A percentile compares a stretch with the other conserved stretches of the same genome.
phyloP scores from a whole-genome alignment of 2,329 filamentous ascomycete species.

The Botryotinia narcissicola region DNA sequence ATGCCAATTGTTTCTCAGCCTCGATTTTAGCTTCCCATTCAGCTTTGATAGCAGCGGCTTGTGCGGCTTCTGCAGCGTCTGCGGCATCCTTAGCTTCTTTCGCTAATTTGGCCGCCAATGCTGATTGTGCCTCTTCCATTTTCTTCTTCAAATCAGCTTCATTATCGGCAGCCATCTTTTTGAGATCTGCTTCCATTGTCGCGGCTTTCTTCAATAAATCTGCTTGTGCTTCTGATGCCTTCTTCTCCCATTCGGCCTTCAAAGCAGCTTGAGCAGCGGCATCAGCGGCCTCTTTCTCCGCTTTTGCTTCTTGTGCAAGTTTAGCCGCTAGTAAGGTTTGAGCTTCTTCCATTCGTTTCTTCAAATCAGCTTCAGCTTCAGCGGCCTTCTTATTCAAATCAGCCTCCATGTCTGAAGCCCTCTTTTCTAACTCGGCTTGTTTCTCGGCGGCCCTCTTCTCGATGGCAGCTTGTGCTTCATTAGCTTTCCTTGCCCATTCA shows the following conservation, averaged over 20 bases:
- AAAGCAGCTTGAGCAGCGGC: slow-evolving; percentile 15
- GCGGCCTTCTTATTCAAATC: slow-evolving; percentile 24
- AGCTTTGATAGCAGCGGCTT: slow-evolving; percentile 45
- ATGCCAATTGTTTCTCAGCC: slow-evolving; percentile 27
- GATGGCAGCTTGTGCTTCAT: slow-evolving; percentile 42
- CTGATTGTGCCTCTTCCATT: slow-evolving; percentile 20
- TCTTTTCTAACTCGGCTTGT: slow-evolving; percentile 23
- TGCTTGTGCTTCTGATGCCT: slow-evolving; percentile 28
- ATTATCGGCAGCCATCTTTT: slow-evolving; percentile 39
- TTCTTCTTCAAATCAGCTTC: slow-evolving; percentile 21
- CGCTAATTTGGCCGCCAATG: slow-evolving; percentile 15
- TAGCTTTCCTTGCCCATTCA: slow-evolving; percentile 42
- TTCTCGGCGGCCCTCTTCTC: slow-evolving; percentile 27
- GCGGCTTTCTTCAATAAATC: slow-evolving; percentile 40
- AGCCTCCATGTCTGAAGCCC: slow-evolving; percentile 18
- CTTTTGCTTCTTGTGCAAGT: slow-evolving; percentile 24
- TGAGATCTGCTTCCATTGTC: slow-evolving; percentile 34
- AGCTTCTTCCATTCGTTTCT: slow-evolving; percentile 29
- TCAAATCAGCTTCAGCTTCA: slow-evolving; percentile 26
- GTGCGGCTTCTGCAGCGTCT: slow-evolving; percentile 31
- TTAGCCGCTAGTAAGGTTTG: slow-evolving; percentile 9
- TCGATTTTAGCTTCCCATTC: slow-evolving; percentile 47
- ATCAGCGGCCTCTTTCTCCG: slow-evolving; percentile 24
- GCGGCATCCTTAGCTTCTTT: slow-evolving; percentile 37
- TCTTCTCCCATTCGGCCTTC: slow-evolving; percentile 27